Base-by-base conservation (phyloP, 148 eudicot species). In the Gaultheria prostrata region DNA sequence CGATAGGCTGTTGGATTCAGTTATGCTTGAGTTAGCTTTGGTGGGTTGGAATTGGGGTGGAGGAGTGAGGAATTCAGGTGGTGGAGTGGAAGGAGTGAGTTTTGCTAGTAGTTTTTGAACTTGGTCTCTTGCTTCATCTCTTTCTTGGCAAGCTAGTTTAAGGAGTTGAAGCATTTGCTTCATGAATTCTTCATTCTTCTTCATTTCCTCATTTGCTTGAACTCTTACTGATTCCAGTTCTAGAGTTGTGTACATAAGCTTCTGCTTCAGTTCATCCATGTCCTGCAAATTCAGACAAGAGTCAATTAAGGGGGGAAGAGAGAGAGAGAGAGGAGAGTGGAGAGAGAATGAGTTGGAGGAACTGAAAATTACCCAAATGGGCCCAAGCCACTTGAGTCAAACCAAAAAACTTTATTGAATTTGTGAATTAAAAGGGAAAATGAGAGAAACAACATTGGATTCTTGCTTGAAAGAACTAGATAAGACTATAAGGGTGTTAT, bases 81-180 rank as follows among this genome's bases (percentile, higher is more conserved):
- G 77, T 53, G 24, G 72, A 54, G 81, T 57, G 81, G 75, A 43
- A 35, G 84, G 85, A 4, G 51, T 65, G 24, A 80, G 49, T 54
- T 90, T 86, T 84, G 85, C 86, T 45, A 90, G 87, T 2, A 93
- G 67, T 69, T 87, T 87, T 21, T 88, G 84, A 50, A 94, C 85
- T 59, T 94, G 90, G 20, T 86, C 78, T 79, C 82, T 89, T 17
- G 98, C 95, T 85, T 94, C 92, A 84, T 94, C 98, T 83, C 97
- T 87, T 88, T 94, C 98, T 33, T 88, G 91, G 70, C 69, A 74
- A 46, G 88, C 85, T 21, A 75, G 67, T 43, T 89, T 88, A 3
- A 94, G 43, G 49, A 89, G 83, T 20, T 87, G 83, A 39, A 91
- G 54, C 32, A 92, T 56, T 77, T 90, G 88, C 45, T 85, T 87